Conservation (phyloP, 2,329 filamentous ascomycete genomes). For the Claviceps capensis region DNA sequence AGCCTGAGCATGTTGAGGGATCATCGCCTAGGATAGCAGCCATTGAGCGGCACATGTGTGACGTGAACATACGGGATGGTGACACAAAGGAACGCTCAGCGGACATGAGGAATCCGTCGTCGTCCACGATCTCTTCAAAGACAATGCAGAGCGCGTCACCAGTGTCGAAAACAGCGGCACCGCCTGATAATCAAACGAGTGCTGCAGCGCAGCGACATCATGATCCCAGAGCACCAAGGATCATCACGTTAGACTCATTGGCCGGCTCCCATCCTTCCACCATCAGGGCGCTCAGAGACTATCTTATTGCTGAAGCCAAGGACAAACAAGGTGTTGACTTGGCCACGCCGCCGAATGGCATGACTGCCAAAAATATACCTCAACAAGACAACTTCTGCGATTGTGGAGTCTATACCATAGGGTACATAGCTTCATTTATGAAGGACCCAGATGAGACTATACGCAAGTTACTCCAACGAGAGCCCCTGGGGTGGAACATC, state of each 20-base stretch:
- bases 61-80: conserved; percentile 13
- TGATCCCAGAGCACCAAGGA: conserved; percentile 45
- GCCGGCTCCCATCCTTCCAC: conserved; percentile 50
- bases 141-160: not conserved
- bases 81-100: not conserved
- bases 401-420: conserved; percentile 76
- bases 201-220: not conserved
- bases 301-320: conserved; percentile 59
- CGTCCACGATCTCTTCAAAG: conserved; percentile 2
- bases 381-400: conserved; percentile 74
- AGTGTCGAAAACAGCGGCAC: conserved; percentile 5
- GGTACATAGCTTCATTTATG: conserved; percentile 74
- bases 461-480: conserved; percentile 47
- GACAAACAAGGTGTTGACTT: conserved; percentile 39
- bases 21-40: conserved; percentile 6
- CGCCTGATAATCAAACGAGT: conserved; percentile 3
- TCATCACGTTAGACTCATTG: conserved; percentile 82
- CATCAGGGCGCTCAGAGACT: conserved; percentile 57
- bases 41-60: conserved; percentile 11
- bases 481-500: conserved; percentile 38
- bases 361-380: conserved; percentile 65
- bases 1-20: not conserved
- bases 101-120: not conserved
- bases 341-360: conserved; percentile 25
- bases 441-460: conserved; percentile 59